Evolutionary conservation across 1,284 basidiomycete genomes (phyloP).

Genomic region (Leccinum fuscescens): DNA sequence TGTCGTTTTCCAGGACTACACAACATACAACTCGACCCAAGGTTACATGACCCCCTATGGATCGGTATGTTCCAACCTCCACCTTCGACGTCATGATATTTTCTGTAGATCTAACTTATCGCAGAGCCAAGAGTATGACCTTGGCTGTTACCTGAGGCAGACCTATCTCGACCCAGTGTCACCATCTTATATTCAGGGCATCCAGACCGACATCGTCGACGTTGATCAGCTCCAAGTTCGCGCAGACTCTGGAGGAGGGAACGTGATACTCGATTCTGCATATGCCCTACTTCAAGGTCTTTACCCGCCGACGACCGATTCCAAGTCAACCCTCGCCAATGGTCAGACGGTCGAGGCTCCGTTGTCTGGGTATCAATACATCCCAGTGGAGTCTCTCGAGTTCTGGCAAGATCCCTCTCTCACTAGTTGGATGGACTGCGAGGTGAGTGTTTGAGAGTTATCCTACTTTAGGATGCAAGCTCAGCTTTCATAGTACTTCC

Average conservation of each 20-base stretch:
- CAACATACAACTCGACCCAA: constrained; percentile 39
- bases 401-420: constrained; percentile 28
- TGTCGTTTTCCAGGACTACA: constrained; percentile 36
- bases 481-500: constrained; percentile 25
- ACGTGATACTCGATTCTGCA: constrained; percentile 42
- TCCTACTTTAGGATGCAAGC: not conserved
- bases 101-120: constrained; percentile 1
- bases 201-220: constrained; percentile 31
- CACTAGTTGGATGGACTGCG: constrained; percentile 34
- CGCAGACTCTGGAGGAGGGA: constrained; percentile 45
- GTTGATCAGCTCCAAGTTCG: constrained; percentile 34
- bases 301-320: constrained; percentile 39
- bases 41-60: constrained; percentile 49
- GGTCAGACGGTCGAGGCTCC: constrained; percentile 47
- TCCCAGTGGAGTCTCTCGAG: constrained; percentile 33
- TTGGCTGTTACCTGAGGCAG: constrained; percentile 39
- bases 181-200: constrained; percentile 34
- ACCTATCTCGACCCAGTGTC: constrained; percentile 37
- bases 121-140: constrained; percentile 38
- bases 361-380: constrained; percentile 49
- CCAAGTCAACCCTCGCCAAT: constrained; percentile 44
- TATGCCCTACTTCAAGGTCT: constrained; percentile 43
- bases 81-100: not conserved
- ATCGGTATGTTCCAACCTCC: constrained; percentile 26
- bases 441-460: constrained; percentile 12